Base-by-base conservation (phyloP, 108 stramenopile genomes). In the Skeletonema costatum region DNA sequence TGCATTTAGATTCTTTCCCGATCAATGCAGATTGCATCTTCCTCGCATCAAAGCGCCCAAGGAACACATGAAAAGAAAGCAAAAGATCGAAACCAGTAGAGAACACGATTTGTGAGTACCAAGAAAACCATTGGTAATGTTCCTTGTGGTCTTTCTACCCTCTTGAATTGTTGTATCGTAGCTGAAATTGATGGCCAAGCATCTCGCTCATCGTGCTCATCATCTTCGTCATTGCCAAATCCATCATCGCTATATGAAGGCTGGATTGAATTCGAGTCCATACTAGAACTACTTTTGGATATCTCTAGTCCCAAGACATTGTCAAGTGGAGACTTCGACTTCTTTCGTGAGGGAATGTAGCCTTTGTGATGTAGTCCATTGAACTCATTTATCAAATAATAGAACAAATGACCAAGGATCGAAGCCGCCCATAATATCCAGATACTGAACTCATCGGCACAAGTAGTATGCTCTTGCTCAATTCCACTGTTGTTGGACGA, bases 31-130 rank as follows among this genome's bases (percentile, higher is more conserved):
- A 63, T 58, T 89, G 88, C 82, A 87, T 86, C n/a, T 68, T 65
- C 21, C 89, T 80, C 0, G 87, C 87, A 66, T 90, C 89, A 51
- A 86, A 87, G 35, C 89, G 36, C 16, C 89, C 89, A 29, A 90
- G 73, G 68, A 90, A 87, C 10, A 90, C 83, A n/a, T 86, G 80
- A 10, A 85, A 46, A 25, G 80, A 74, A 0, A 90, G 65, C 60
- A 90, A 66, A 35, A 33, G 46, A 61, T 80, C 63, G 64, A 80
- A 74, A 48, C 80, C 78, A 50, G 78, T 72, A 68, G 62, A 36
- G 31, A 86, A 72, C 41, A 86, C 31, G 60, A 86, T 71, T 11
- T 84, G 33, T 33, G 82, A 80, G 75, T 86, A 87, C 89, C 89
- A 90, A 36, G 83, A 70, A 70, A 2, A 87, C 89, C 89, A 90